phyloP scores from a whole-genome alignment of 768 basidiomycete genomes.

The Pleurotus ostreatus region DNA sequence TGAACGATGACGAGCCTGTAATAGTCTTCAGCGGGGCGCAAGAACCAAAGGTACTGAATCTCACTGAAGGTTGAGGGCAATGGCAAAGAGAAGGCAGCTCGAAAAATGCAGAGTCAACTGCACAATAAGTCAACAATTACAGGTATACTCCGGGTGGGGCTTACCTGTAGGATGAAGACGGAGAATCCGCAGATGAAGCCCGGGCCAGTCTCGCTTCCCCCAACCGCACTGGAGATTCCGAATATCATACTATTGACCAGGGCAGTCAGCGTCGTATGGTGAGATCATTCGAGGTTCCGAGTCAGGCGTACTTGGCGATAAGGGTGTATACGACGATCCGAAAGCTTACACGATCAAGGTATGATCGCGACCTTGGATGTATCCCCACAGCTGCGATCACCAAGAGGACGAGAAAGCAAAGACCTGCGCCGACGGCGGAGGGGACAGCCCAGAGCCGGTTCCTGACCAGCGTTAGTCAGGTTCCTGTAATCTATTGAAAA shows the following conservation, averaged over 20 bases:
- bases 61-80: conserved; percentile 21
- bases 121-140: neutral
- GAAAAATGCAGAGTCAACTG: conserved; percentile 18
- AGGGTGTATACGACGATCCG: conserved; percentile 16
- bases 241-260: conserved; percentile 14
- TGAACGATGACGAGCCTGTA: conserved; percentile 17
- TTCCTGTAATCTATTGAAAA: too few relatives aligned
- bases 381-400: too few relatives aligned
- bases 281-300: too few relatives aligned
- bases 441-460: too few relatives aligned
- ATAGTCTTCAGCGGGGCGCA: neutral
- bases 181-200: conserved; percentile 16
- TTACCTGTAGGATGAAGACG: conserved; percentile 18
- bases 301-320: conserved; percentile 14
- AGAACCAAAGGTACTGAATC: neutral
- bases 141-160: neutral
- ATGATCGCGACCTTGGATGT: neutral
- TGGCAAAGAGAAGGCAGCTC: conserved; percentile 17
- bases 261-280: neutral
- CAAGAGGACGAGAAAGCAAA: too few relatives aligned
- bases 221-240: conserved; percentile 16
- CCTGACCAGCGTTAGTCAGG: too few relatives aligned
- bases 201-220: conserved; percentile 9
- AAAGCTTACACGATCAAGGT: conserved; percentile 19
- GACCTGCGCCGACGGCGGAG: too few relatives aligned